Evolutionary conservation across 2,329 filamentous ascomycete species (phyloP).

Genomic region (Lanzia echinophila): DNA sequence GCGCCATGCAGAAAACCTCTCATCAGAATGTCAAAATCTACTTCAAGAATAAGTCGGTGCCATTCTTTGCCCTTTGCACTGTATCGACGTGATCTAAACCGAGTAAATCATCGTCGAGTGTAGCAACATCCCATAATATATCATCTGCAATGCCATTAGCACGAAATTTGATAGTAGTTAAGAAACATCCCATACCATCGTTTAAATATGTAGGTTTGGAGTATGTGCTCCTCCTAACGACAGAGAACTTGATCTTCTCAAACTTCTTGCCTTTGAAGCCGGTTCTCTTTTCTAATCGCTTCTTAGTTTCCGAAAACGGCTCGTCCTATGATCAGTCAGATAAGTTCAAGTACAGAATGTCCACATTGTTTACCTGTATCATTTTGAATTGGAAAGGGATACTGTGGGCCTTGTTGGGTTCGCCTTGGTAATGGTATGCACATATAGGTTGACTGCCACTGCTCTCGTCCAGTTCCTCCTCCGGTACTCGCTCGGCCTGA

Average conservation of each 20-base stretch:
- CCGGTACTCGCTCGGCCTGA: conserved; percentile 73
- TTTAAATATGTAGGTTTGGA: conserved; percentile 75
- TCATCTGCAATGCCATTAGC: conserved; percentile 41
- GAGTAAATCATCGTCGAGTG: conserved; percentile 53
- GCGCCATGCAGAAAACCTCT: conserved; percentile 18
- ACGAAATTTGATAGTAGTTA: not conserved
- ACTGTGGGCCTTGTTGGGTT: conserved; percentile 75
- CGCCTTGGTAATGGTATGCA: conserved; percentile 89
- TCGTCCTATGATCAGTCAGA: conserved; percentile 55
- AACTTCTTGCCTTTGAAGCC: conserved; percentile 97
- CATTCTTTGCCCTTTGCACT: conserved; percentile 51
- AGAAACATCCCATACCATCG: conserved; percentile 60
- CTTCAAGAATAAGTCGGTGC: conserved; percentile 56
- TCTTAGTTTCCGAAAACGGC: conserved; percentile 83
- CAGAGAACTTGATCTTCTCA: conserved; percentile 95
- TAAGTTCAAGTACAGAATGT: not conserved
- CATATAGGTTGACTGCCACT: conserved; percentile 56
- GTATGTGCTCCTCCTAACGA: conserved; percentile 65
- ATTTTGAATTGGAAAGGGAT: conserved; percentile 88
- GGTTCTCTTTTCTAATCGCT: conserved; percentile 85
- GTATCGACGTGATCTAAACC: conserved; percentile 62
- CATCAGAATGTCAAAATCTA: conserved; percentile 24
- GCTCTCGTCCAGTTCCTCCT: conserved; percentile 55
- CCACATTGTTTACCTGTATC: conserved; percentile 55
- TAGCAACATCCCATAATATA: conserved; percentile 47